These are phyloP conservation scores for Cystobasidium slooffiae DNA, from an alignment of 1,284 basidiomycete genomes.

Conservation along the genomic window DNA sequence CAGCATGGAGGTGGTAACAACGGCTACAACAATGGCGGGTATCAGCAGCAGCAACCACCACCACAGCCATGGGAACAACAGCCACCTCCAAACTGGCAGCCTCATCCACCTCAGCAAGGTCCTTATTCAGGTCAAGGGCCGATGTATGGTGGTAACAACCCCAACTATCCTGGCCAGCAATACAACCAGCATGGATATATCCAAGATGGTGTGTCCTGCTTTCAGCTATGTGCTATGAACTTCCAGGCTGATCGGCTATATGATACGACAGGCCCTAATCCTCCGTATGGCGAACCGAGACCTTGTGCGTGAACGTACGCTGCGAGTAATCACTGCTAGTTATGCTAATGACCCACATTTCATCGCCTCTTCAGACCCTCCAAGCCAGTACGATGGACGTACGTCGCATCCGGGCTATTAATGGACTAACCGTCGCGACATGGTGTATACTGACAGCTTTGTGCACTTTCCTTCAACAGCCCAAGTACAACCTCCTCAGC, in stretches of 20 bases:
- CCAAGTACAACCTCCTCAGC: conserved; percentile 16
- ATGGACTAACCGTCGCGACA: not conserved
- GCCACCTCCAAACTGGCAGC: conserved; percentile 24
- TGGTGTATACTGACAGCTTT: not conserved
- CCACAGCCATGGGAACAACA: conserved; percentile 15
- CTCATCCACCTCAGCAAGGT: conserved; percentile 4
- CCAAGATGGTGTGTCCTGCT: conserved; percentile 9
- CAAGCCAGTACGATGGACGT: conserved; percentile 32
- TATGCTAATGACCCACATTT: not conserved
- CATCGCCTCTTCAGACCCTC: conserved; percentile 21
- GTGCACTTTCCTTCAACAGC: not conserved
- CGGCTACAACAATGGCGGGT: conserved; percentile 7
- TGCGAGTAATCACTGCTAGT: not conserved
- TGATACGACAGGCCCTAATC: conserved; percentile 19
- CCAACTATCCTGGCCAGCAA: conserved; percentile 29
- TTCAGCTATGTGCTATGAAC: not conserved
- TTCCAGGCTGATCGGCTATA: conserved; percentile 18
- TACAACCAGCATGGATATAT: conserved; percentile 39
- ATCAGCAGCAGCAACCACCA: conserved; percentile 13
- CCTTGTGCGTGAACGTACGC: conserved; percentile 29
- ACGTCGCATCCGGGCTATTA: not conserved
- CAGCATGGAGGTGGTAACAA: conserved; percentile 10
- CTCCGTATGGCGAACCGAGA: conserved; percentile 33
- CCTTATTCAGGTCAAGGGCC: conserved; percentile 24
- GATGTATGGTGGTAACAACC: conserved; percentile 18